Conservation (phyloP, 306 rosid species). For the Quillaja saponaria region DNA sequence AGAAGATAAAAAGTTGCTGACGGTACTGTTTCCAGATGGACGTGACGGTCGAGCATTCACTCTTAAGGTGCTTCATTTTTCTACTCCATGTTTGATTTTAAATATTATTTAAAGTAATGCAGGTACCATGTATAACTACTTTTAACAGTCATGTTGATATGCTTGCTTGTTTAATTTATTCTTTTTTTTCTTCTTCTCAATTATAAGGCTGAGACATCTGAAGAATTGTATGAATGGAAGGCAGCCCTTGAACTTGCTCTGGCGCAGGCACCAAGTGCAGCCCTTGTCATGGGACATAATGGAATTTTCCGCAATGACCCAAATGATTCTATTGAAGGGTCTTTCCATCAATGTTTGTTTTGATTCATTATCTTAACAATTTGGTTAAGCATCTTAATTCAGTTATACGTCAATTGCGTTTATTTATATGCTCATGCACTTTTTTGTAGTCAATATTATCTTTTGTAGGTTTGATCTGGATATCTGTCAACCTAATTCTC, state of each 20-base stretch:
- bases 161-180: neutral
- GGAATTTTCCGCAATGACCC: constrained; percentile 87
- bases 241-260: constrained; percentile 96
- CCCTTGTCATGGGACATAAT: constrained; percentile 96
- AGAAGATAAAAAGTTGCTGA: constrained; percentile 96
- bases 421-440: constrained; percentile 8
- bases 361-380: constrained; percentile 20
- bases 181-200: constrained; percentile 13
- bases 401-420: constrained; percentile 15
- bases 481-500: constrained; percentile 9
- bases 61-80: constrained; percentile 71
- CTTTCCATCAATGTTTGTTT: constrained; percentile 89
- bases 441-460: constrained; percentile 1
- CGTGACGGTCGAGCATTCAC: constrained; percentile 99
- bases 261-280: constrained; percentile 98
- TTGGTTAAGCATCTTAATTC: constrained; percentile 23
- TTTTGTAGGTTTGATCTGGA: constrained; percentile 6
- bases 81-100: neutral
- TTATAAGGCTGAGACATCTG: constrained; percentile 91
- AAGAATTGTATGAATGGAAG: constrained; percentile 95
- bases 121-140: neutral
- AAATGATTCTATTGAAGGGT: constrained; percentile 81
- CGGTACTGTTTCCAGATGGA: constrained; percentile 98
- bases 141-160: constrained; percentile 9
- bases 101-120: neutral